Evolutionary conservation across 2,329 filamentous ascomycete genomes (phyloP).

Genomic region (Emergomyces pasteurianus): DNA sequence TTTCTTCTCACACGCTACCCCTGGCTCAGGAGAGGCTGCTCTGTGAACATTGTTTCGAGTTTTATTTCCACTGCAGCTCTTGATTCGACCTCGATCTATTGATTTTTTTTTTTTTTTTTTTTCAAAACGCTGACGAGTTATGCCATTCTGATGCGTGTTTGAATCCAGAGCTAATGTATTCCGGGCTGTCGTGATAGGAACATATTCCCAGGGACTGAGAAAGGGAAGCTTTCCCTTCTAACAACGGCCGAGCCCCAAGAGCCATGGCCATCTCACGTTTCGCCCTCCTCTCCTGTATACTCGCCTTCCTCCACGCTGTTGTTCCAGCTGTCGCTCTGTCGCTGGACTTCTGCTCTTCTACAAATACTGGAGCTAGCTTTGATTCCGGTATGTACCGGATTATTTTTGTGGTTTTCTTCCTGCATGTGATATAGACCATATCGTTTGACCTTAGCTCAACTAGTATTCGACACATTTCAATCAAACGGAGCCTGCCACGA

Average conservation of each 20-base stretch:
- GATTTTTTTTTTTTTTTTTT: no score
- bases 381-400: conserved; percentile 22
- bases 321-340: conserved; percentile 14
- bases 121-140: not conserved
- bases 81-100: not conserved
- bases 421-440: not conserved
- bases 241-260: not conserved
- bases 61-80: not conserved
- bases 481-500: conserved; percentile 34
- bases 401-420: not conserved
- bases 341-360: conserved; percentile 31
- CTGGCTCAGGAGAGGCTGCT: not conserved
- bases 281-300: not conserved
- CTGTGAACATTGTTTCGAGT: not conserved
- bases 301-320: conserved; percentile 19
- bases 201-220: not conserved
- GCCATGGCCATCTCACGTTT: not conserved
- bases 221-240: not conserved
- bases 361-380: conserved; percentile 33
- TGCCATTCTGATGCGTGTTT: not conserved
- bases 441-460: conserved; percentile 7
- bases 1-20: not conserved
- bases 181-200: no score
- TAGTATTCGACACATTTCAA: conserved; percentile 31
- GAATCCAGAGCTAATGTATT: not conserved